Evolutionary conservation across 2,329 filamentous ascomycete species (phyloP), one percentile per base, ranked within the genome.

Genomic region (Mariannaea elegans): DNA sequence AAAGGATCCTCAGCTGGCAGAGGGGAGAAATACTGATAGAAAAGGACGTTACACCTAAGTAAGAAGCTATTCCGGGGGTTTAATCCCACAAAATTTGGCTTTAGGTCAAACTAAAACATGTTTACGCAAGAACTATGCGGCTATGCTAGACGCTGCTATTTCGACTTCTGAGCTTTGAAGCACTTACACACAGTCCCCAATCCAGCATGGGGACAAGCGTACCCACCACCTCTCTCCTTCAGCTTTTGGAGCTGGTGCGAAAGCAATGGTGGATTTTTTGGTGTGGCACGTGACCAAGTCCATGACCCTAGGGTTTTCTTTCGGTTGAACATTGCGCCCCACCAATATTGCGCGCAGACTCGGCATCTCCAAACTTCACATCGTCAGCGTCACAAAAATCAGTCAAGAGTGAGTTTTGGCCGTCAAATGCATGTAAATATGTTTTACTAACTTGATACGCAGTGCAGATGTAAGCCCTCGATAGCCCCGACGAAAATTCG

Each of bases 381-480:
- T 79, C 72, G 75, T 75, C 75, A 79, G 76, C 75, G 77, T 81
- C 80, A 79, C 77, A 77, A 79, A 80, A 82, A 78, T 79, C 79
- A 77, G 80, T 79, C 80, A 87, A 82, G 77, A 87, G 85, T 87
- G 80, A 84, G 85, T 85, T 32, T 56, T 56, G 62, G 61, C 54
- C 49, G 34, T 27, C 29, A 55, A 62, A 56, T 44, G 19, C 24
- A 41, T 29, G 46, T 58, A 49, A 55, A 56, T 51, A 62, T 47
- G 61, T 44, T 51, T 63, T 70, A 64, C 68, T 72, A 62, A 71
- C 70, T 52, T 41, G 32, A 46, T 27, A 31, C 53, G 75, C 72
- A 94, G 92, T 95, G 92, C 92, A 95, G 89, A 95, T 95, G 91
- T 94, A 88, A 90, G 90, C 74, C 66, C 21, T 44, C 65, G 65